Evolutionary conservation across 2,329 filamentous ascomycete genomes (phyloP), one percentile per base, ranked within the genome.

Genomic region (Aspergillus uvarum): DNA sequence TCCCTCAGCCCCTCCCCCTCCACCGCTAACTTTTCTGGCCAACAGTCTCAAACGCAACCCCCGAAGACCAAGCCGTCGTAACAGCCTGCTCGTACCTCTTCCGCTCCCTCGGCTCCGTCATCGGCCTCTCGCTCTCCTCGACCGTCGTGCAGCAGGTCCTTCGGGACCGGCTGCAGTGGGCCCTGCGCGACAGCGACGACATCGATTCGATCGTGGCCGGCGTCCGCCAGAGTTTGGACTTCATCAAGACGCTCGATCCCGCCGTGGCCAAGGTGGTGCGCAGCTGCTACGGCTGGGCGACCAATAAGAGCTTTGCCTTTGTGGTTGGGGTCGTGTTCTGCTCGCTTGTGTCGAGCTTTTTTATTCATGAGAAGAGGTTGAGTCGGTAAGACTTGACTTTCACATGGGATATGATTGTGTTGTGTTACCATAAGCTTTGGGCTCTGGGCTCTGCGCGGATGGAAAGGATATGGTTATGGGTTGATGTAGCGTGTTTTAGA

Each of bases 41-140:
- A 29, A 35, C 57, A 81, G 85, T 93, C 63, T 87, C 89, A 32
- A 91, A 92, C 69, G 84, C 88, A 0, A 77, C 83, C 1, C 79
- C 81, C 3, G 81, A 85, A 48, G 90, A 93, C 65, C 87, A 89
- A 62, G 89, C 91, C 2, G 84, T 93, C 1, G 89, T 87, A 4
- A 89, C 90, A 16, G 90, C 91, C 7, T 92, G 89, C 72, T 90
- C 87, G 21, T 94, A 94, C 75, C 84, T 94, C 24, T 94, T 94
- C 80, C 87, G 90, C 44, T 89, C 88, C 1, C 80, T 93, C 0
- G 91, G 86, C 11, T 83, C 81, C 16, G 85, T 87, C 10, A 81
- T 87, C 44, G 85, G 90, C 11, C 81, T 92, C 58, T 89, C 88
- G n/a, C 77, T 91, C 59, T 84, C 85, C 54, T 86, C 89, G 1